Evolutionary conservation across 306 rosid species (phyloP).

Genomic region (Pueraria montana): DNA sequence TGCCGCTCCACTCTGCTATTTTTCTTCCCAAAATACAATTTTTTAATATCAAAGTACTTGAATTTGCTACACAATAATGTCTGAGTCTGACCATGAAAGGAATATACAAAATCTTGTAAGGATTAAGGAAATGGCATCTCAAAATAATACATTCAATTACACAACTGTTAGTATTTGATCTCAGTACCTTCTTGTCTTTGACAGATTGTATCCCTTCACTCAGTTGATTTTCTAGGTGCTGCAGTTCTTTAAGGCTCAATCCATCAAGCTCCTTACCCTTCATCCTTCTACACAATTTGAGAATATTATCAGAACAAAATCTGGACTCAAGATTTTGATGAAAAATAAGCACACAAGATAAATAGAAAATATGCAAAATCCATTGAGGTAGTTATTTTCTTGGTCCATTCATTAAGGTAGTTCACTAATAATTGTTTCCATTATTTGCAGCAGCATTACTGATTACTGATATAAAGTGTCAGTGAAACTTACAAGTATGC

Average conservation of each 20-base stretch:
- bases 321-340: background rate
- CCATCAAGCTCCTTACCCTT: slow-evolving; percentile 76
- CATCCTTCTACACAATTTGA: slow-evolving; percentile 61
- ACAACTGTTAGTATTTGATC: background rate
- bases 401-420: background rate
- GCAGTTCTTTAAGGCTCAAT: slow-evolving; percentile 66
- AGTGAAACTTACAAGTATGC: slow-evolving; percentile 61
- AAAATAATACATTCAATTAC: slow-evolving; percentile 26
- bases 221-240: slow-evolving; percentile 67
- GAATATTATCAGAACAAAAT: slow-evolving; percentile 6
- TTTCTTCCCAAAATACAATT: background rate
- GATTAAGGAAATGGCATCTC: background rate
- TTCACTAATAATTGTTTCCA: background rate
- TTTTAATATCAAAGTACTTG: background rate
- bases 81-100: background rate
- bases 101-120: background rate
- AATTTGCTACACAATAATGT: background rate
- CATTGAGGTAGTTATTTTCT: background rate
- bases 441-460: background rate
- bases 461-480: background rate
- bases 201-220: slow-evolving; percentile 63
- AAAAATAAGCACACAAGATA: background rate
- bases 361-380: background rate
- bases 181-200: slow-evolving; percentile 69
- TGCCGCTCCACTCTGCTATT: background rate